phyloP scores from a whole-genome alignment of 306 rosid species.

The Luffa aegyptiaca region DNA sequence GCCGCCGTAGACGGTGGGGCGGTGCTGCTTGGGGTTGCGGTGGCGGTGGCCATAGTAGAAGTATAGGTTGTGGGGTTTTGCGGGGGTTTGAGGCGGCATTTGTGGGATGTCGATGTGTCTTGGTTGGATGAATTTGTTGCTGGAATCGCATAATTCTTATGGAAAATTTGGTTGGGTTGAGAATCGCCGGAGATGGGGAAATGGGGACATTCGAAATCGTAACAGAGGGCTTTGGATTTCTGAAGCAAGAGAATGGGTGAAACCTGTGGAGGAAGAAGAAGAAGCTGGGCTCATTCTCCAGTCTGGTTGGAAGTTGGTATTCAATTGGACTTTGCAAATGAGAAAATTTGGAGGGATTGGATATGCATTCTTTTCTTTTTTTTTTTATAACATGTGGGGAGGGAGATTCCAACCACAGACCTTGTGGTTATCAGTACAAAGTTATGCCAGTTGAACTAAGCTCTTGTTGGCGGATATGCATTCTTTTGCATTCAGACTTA shows the following conservation, averaged over 20 bases:
- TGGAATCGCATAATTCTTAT: not conserved
- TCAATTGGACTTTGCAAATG: too few species aligned
- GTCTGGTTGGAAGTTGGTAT: too few species aligned
- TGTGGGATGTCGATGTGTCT: not conserved
- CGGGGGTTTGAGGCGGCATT: constrained; percentile 47
- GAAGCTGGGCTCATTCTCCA: too few species aligned
- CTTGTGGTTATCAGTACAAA: too few species aligned
- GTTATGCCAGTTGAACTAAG: too few species aligned
- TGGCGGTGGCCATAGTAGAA: constrained; percentile 78
- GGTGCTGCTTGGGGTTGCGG: constrained; percentile 68
- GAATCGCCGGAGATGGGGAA: not conserved
- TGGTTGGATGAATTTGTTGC: not conserved
- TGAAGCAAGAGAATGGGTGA: not conserved
- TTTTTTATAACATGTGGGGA: too few species aligned
- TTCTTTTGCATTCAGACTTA: too few species aligned
- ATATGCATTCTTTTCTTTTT: too few species aligned
- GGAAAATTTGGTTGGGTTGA: not conserved
- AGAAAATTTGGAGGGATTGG: too few species aligned
- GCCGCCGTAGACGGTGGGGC: constrained; percentile 63
- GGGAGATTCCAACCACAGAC: too few species aligned
- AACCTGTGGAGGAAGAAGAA: too few species aligned
- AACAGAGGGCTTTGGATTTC: not conserved
- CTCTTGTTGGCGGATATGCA: too few species aligned
- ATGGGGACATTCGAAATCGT: not conserved
- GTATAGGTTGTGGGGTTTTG: constrained; percentile 32